Base-by-base conservation (phyloP, 2,329 filamentous ascomycete genomes). In the Xylaria sp. region DNA sequence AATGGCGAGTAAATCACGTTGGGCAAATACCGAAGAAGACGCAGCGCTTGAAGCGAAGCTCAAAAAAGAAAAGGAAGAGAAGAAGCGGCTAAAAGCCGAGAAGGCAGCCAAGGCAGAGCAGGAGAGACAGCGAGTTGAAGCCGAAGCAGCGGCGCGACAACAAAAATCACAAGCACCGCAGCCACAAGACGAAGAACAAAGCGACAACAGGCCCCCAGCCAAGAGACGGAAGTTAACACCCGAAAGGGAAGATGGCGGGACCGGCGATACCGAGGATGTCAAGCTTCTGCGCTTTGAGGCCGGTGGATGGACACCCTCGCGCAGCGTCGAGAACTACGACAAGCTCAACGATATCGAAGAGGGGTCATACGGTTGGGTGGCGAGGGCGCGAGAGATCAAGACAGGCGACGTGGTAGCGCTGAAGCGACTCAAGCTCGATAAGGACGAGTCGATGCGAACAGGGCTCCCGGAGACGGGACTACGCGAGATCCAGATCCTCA, bases 321-420 rank as follows among this genome's bases (percentile, higher is more conserved):
- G 91, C 63, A 91, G 91, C 74, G 90, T 96, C 25, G 90, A 94
- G 73, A 89, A 92, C 73, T 99, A 94, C 78, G 92, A 97, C 72
- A 91, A 92, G 69, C 83, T 99, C 60, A 99, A 99, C 77, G 91
- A 95, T 75, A 99, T 99, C 72, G 95, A 98, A 77, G 95, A 99
- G 80, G 95, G 95, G 37, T 93, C 93, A 8, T 99, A 99, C 77
- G 95, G 95, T 47, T 94, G 89, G 86, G 95, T 99, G 4, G 94
- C 94, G 57, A 85, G 95, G 61, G 95, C 93, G 12, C 89, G 84
- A 65, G 90, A 96, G 71, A 82, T 84, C 33, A 79, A 82, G 3
- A 94, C 91, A 0, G 91, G 91, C 35, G 86, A 89, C 60, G 84
- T 99, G 6, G 94, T 98, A 19, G 95, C 95, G 14, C 81, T 99